These are phyloP conservation scores for Talaromyces sp. DNA, from an alignment of 2,329 filamentous ascomycete genomes.

Conservation along the genomic window DNA sequence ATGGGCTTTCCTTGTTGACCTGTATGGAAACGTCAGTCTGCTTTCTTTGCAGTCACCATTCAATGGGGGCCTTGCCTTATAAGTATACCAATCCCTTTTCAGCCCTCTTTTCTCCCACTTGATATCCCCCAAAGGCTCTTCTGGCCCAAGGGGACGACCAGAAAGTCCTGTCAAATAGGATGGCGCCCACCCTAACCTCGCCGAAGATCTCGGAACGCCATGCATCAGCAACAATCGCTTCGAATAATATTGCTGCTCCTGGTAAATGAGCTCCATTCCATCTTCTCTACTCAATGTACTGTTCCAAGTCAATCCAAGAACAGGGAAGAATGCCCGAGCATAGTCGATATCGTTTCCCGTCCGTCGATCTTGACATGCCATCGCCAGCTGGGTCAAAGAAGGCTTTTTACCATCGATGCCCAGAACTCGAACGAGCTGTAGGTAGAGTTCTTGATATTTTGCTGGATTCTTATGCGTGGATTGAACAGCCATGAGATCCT, in stretches of 20 bases:
- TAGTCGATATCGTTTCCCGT: constrained; percentile 8
- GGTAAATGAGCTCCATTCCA: constrained; percentile 2
- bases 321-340: constrained; percentile 7
- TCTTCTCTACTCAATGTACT: neutral
- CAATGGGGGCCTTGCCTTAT: neutral
- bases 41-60: neutral
- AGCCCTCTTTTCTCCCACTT: neutral
- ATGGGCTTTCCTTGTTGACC: neutral
- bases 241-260: neutral
- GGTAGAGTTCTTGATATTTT: neutral
- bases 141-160: neutral
- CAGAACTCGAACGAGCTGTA: neutral
- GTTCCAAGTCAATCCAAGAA: constrained; percentile 1
- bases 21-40: neutral
- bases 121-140: neutral
- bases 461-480: neutral
- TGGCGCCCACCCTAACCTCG: neutral
- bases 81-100: constrained; percentile 1
- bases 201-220: neutral
- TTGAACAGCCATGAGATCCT: neutral
- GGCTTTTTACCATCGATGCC: neutral
- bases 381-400: neutral
- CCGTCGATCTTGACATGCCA: neutral
- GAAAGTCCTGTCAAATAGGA: neutral
- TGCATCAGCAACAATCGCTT: constrained; percentile 1